These are phyloP conservation scores for Rhodamnia rubescens DNA, from an alignment of 345 rosid species.

Conservation along the genomic window DNA sequence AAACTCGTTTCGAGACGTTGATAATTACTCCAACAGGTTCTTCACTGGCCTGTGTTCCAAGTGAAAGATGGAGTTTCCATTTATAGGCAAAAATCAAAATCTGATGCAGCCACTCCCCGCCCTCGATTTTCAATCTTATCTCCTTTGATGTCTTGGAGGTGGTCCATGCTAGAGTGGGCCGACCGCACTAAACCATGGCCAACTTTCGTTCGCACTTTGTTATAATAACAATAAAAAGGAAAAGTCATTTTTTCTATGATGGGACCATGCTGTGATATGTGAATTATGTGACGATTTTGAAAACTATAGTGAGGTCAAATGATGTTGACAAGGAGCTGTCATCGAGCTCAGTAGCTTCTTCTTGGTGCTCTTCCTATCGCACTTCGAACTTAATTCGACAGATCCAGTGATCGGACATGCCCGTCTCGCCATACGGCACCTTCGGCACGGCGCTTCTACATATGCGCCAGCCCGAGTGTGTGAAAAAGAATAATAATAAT, in stretches of 20 bases:
- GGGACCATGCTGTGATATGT: neutral
- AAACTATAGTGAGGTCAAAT: neutral
- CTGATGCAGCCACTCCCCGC: neutral
- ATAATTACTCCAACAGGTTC: neutral
- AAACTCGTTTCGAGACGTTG: neutral
- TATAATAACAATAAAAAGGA: too few species aligned
- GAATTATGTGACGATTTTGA: neutral
- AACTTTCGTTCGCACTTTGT: neutral
- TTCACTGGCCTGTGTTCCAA: neutral
- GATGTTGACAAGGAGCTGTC: neutral
- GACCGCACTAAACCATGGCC: neutral
- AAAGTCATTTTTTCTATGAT: neutral
- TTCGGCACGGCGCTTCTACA: neutral
- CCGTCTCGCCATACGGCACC: neutral
- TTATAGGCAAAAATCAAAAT: neutral
- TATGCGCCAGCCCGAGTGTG: neutral
- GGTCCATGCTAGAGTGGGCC: neutral
- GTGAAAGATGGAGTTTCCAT: neutral
- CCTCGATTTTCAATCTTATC: neutral
- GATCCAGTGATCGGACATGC: neutral
- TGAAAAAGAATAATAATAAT: neutral
- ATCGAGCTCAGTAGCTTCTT: neutral
- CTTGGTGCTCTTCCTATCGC: neutral
- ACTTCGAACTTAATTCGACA: neutral
- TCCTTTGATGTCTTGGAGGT: neutral